Percentiles rank a stretch among this genome's conserved stretches.
phyloP scores from a whole-genome alignment of 2,329 filamentous ascomycete genomes.

The Fusarium palustre region DNA sequence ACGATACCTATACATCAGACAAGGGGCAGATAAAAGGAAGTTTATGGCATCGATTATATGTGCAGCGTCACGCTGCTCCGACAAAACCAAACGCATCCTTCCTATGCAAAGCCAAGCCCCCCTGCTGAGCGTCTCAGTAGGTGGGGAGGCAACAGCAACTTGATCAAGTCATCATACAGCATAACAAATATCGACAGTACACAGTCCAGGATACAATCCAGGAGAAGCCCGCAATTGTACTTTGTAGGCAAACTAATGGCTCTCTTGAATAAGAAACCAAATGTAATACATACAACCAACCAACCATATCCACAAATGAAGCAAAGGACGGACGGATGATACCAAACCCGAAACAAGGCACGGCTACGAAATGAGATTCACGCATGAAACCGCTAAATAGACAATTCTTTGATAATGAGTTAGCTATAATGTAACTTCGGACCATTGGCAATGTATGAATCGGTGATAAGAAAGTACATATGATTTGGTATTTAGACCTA shows the following conservation, averaged over 20 bases:
- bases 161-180: background rate
- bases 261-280: slow-evolving; percentile 20
- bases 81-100: background rate
- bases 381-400: slow-evolving; percentile 36
- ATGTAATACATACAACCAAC: slow-evolving; percentile 16
- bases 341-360: slow-evolving; percentile 40
- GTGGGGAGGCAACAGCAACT: background rate
- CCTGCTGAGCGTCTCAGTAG: background rate
- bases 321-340: slow-evolving; percentile 35
- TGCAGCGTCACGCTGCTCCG: background rate
- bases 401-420: slow-evolving; percentile 16
- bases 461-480: background rate
- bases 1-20: background rate
- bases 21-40: background rate
- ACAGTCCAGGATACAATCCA: background rate
- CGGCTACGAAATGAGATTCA: slow-evolving; percentile 34
- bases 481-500: background rate
- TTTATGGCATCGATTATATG: background rate
- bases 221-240: background rate
- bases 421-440: background rate
- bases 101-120: background rate
- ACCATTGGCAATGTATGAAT: background rate
- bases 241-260: background rate
- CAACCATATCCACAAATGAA: slow-evolving; percentile 1
- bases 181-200: background rate